Percentiles rank a stretch among this genome's conserved stretches.
These are phyloP conservation scores for Amborella trichopoda DNA, from an alignment of 164 flowering plant species.

Conservation along the genomic window DNA sequence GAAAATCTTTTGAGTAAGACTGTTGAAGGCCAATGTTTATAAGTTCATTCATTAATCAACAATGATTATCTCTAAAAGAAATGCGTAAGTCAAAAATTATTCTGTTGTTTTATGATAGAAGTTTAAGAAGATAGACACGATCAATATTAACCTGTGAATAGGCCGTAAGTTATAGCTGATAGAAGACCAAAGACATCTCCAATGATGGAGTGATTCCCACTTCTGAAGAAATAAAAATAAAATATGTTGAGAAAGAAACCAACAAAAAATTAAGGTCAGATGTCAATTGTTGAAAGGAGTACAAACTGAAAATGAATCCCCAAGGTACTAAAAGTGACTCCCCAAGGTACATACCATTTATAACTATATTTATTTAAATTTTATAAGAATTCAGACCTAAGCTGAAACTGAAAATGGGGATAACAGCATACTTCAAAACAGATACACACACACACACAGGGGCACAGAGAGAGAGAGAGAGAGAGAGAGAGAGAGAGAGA, in stretches of 20 bases:
- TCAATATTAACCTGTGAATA: constrained; percentile 63
- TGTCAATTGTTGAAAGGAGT: not conserved
- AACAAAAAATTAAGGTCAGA: constrained; percentile 3
- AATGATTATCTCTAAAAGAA: not conserved
- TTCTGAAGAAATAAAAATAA: constrained; percentile 30
- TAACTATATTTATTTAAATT: too few species aligned
- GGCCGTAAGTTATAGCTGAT: constrained; percentile 83
- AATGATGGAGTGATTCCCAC: constrained; percentile 71
- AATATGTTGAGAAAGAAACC: constrained; percentile 16
- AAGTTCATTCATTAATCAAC: not conserved
- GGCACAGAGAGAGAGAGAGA: too few species aligned
- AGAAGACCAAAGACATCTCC: constrained; percentile 98
- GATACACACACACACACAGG: too few species aligned
- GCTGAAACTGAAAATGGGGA: too few species aligned
- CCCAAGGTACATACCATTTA: too few species aligned
- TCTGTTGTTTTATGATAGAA: too few species aligned
- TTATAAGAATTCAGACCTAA: too few species aligned
- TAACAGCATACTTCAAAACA: too few species aligned
- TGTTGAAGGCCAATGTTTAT: constrained; percentile 11
- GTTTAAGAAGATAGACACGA: not conserved
- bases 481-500: too few species aligned
- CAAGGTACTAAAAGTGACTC: not conserved
- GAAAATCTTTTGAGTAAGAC: constrained; percentile 86
- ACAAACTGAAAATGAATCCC: not conserved
- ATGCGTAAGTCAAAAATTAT: too few species aligned